Conservation (phyloP, 495 filamentous ascomycete genomes). For the Lasiosphaeris hirsuta region DNA sequence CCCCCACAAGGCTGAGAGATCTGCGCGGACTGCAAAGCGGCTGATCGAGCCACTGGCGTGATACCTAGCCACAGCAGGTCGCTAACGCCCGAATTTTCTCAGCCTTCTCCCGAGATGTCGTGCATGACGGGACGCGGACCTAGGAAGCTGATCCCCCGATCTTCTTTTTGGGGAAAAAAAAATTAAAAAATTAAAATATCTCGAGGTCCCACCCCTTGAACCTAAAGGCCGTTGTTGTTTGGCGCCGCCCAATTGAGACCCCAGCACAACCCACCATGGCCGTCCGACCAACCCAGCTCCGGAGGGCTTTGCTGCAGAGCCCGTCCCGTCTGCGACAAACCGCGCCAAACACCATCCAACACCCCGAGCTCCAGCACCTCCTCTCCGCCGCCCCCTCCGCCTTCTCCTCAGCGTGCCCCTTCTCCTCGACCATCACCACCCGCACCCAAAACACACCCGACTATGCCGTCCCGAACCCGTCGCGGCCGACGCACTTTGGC, state of each 20-base stretch:
- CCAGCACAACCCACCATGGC: slow-evolving; percentile 17
- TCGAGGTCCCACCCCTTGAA: no score
- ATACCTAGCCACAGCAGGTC: slow-evolving; percentile 9
- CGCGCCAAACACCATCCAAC: slow-evolving; percentile 8
- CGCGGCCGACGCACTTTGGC: slow-evolving; percentile 86
- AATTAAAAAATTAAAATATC: background rate
- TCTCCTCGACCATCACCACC: slow-evolving; percentile 1
- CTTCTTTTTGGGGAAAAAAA: no score
- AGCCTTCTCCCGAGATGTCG: slow-evolving; percentile 13
- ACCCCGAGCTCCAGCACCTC: slow-evolving; percentile 8
- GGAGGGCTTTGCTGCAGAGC: slow-evolving; percentile 21
- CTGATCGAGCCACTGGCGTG: no score
- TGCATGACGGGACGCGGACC: background rate
- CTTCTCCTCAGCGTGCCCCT: slow-evolving; percentile 5
- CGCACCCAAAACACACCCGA: slow-evolving; percentile 13
- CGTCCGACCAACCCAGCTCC: slow-evolving; percentile 23
- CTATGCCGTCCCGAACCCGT: slow-evolving; percentile 42
- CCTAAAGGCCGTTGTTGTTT: background rate
- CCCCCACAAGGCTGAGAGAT: slow-evolving; percentile 11
- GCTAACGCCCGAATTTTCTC: slow-evolving; percentile 18
- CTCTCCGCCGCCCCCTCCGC: slow-evolving; percentile 24
- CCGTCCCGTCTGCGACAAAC: background rate
- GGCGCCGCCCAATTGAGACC: background rate
- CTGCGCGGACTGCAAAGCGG: no score
- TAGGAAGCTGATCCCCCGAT: slow-evolving; percentile 6